These are phyloP conservation scores for Cenchrus americanus DNA, from an alignment of 176 grass and related monocot genomes.

Conservation along the genomic window DNA sequence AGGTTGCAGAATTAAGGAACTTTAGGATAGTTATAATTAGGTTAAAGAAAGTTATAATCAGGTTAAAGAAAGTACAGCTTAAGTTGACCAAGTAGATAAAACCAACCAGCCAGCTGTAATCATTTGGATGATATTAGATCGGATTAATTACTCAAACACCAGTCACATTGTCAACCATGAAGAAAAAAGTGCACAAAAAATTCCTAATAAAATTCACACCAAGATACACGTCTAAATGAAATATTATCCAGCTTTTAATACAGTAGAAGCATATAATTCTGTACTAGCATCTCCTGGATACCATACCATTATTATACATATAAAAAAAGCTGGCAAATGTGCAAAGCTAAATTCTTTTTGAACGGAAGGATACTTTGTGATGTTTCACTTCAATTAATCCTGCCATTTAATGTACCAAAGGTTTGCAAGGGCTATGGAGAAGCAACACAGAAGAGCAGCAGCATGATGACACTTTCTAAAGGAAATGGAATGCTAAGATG, in stretches of 20 bases:
- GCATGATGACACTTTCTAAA: neutral
- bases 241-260: neutral
- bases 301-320: neutral
- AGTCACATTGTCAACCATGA: neutral
- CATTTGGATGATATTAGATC: neutral
- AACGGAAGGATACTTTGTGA: neutral
- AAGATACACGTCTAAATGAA: neutral
- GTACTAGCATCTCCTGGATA: too few species aligned
- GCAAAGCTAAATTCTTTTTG: neutral
- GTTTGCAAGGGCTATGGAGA: constrained; percentile 15
- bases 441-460: neutral
- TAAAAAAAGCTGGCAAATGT: neutral
- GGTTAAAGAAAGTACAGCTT: neutral
- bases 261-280: neutral
- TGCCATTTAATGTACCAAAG: neutral
- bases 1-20: neutral
- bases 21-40: neutral
- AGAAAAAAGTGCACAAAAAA: neutral
- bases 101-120: neutral
- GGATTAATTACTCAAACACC: neutral
- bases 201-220: neutral
- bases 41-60: neutral
- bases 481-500: constrained; percentile 20
- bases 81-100: neutral
- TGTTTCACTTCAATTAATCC: neutral